Base-by-base conservation (phyloP, 257 asterid species). In the Ophiorrhiza pumila region DNA sequence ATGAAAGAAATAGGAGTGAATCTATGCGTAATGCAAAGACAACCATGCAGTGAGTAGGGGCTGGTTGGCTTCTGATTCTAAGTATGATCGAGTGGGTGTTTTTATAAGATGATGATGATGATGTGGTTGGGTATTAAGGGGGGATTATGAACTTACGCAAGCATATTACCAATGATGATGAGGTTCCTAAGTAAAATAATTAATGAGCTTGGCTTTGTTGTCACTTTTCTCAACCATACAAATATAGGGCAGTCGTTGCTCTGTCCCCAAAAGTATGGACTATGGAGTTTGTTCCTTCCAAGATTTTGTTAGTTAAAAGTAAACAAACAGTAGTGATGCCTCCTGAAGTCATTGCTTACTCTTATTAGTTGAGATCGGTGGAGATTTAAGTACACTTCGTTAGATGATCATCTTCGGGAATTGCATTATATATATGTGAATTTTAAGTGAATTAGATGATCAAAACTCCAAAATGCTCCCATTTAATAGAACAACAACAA, bases 41-140 rank as follows among this genome's bases (percentile, higher is more conserved):
- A 89, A 78, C 87, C 66, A 79, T 77, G 84, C 81, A 78, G 52
- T 79, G 76, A 77, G 75, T 72, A 67, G 74, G 74, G 80, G 68
- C 23, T 43, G 82, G 85, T 69, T 83, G 84, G 84, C 74, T 77
- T 79, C 77, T 77, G 86, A 84, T 81, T 80, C 74, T 73, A 12
- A 74, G 18, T 58, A 47, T 64, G 65, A 75, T 45, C 58, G n/a
- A n/a, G n/a, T n/a, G n/a, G n/a, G n/a, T 68, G 78, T 68, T 78
- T 81, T 68, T 80, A 75, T 83, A 79, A 69, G 72, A 15, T 42
- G 35, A 10, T 79, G 69, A n/a, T n/a, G 2, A 62, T 66, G 76
- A 74, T 81, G 80, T 81, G 82, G 80, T n/a, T 73, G 66, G 81
- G 72, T 59, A 65, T n/a, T 78, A 47, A 75, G 60, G 18, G 68